A percentile compares a stretch with the other conserved stretches of the same genome.
Evolutionary conservation across 179 eudicot species (phyloP).

Genomic region (Amaranthus tricolor): DNA sequence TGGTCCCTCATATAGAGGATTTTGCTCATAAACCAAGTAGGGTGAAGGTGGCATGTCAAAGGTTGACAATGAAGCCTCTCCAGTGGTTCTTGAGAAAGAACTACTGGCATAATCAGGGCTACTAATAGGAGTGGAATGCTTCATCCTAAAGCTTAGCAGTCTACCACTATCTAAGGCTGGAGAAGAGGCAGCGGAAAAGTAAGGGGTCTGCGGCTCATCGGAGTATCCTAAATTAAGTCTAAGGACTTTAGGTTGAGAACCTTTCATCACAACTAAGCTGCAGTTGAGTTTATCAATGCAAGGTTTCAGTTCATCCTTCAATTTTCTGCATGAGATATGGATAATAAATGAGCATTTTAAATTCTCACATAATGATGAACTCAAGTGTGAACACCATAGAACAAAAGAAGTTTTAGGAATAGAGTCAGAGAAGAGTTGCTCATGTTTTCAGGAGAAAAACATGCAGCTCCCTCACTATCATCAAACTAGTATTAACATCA

Average conservation of each 20-base stretch:
- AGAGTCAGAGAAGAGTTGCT: neutral
- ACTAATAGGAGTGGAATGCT: slow-evolving; percentile 74
- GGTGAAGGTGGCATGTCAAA: slow-evolving; percentile 48
- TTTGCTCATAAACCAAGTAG: slow-evolving; percentile 62
- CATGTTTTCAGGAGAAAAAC: neutral
- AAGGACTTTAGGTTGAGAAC: slow-evolving; percentile 71
- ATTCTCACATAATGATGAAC: neutral
- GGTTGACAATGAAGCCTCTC: slow-evolving; percentile 46
- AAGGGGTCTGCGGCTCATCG: slow-evolving; percentile 65
- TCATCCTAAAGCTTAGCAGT: slow-evolving; percentile 46
- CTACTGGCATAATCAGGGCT: slow-evolving; percentile 76
- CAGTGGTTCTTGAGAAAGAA: slow-evolving; percentile 60
- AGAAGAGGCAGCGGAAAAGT: slow-evolving; percentile 76
- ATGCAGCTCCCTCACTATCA: neutral
- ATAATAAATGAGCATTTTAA: neutral
- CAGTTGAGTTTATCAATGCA: slow-evolving; percentile 81
- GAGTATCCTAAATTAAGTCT: slow-evolving; percentile 65
- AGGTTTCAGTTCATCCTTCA: slow-evolving; percentile 73
- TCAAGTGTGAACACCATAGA: neutral
- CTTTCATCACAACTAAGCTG: slow-evolving; percentile 84
- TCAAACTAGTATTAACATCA: neutral
- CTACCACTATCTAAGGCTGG: slow-evolving; percentile 52
- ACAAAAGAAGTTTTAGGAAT: neutral
- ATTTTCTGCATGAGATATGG: slow-evolving; percentile 45
- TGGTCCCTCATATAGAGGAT: slow-evolving; percentile 70